phyloP scores from a whole-genome alignment of 192 early-diverging fungal species.

The Paraglomus brasilianum region DNA sequence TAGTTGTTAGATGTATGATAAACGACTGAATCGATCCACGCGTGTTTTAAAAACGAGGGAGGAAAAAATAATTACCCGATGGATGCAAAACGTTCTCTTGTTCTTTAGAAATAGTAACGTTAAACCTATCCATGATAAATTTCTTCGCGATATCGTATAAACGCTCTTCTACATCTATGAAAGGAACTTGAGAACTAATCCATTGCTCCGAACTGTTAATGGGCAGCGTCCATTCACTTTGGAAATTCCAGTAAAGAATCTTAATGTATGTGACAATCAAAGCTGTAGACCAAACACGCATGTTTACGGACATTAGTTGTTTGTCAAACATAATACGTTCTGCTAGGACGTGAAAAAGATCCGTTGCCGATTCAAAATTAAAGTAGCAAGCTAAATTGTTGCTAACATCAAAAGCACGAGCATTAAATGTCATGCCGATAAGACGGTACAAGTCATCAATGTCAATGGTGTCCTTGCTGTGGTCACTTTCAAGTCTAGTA shows the following conservation, averaged over 20 bases:
- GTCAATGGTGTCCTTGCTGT: neutral
- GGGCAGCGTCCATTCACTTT: conserved; percentile 4
- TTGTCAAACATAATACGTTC: neutral
- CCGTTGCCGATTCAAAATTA: conserved; percentile 8
- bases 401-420: conserved; percentile 5
- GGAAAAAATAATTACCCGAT: too few relatives aligned
- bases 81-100: neutral
- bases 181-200: conserved; percentile 7
- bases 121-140: conserved; percentile 11
- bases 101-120: neutral
- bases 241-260: conserved; percentile 14
- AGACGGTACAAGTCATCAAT: conserved; percentile 12
- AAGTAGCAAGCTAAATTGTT: conserved; percentile 6
- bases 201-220: conserved; percentile 11
- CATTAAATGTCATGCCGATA: neutral
- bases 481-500: neutral
- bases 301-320: neutral
- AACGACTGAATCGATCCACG: too few relatives aligned
- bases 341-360: neutral
- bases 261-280: conserved; percentile 5
- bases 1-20: too few relatives aligned
- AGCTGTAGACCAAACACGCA: conserved; percentile 2
- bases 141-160: conserved; percentile 19
- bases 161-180: conserved; percentile 9
- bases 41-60: too few relatives aligned